phyloP scores from a whole-genome alignment of 2,329 filamentous ascomycete species.

The Erysiphe pulchra region DNA sequence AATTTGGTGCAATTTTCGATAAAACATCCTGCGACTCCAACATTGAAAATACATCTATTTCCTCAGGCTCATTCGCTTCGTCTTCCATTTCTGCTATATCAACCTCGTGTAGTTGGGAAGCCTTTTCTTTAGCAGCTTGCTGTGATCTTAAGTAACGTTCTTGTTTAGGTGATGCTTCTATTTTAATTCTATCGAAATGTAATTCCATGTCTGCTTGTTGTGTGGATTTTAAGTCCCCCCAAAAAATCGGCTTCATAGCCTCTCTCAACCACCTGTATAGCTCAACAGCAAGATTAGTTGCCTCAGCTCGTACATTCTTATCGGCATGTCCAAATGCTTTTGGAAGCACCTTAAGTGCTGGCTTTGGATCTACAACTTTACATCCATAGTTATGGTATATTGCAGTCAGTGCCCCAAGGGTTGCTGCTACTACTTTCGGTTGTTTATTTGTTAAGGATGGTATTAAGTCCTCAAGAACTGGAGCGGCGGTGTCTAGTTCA shows the following conservation, averaged over 20 bases:
- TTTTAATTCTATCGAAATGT: constrained; percentile 79
- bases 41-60: constrained; percentile 59
- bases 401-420: constrained; percentile 48
- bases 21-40: constrained; percentile 72
- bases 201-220: constrained; percentile 88
- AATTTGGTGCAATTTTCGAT: constrained; percentile 56
- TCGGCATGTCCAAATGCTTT: constrained; percentile 90
- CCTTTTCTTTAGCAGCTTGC: constrained; percentile 56
- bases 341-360: constrained; percentile 63
- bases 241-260: constrained; percentile 95
- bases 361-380: constrained; percentile 82
- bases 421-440: constrained; percentile 62
- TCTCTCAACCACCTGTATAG: constrained; percentile 93
- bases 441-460: constrained; percentile 67
- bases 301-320: constrained; percentile 91
- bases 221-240: constrained; percentile 81
- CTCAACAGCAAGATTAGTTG: constrained; percentile 74
- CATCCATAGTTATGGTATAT: constrained; percentile 90
- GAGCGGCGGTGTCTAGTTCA: constrained; percentile 65
- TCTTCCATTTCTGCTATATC: constrained; percentile 31
- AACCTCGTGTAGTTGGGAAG: constrained; percentile 30
- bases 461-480: constrained; percentile 73
- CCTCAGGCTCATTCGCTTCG: constrained; percentile 29
- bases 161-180: constrained; percentile 69
- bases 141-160: constrained; percentile 72